These are phyloP conservation scores for Immersiporthe knoxdaviesiana DNA, from an alignment of 2,329 filamentous ascomycete genomes.

Conservation along the genomic window DNA sequence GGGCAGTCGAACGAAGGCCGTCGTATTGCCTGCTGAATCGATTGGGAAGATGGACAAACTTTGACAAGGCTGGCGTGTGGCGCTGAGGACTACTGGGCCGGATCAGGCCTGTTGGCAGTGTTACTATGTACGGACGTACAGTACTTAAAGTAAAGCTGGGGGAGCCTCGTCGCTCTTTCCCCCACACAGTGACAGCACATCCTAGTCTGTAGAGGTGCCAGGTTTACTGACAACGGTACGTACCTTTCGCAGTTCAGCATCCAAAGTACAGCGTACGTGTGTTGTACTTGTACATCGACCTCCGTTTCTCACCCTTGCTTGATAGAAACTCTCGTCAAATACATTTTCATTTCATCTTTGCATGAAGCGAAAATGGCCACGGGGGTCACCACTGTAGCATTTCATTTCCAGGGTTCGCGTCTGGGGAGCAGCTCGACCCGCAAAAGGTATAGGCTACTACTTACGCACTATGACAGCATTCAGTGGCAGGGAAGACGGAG, in stretches of 20 bases:
- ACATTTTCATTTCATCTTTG: background rate
- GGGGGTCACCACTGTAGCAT: background rate
- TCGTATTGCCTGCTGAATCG: background rate
- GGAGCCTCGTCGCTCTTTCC: background rate
- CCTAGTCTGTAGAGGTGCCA: background rate
- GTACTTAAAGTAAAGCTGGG: background rate
- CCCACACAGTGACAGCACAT: background rate
- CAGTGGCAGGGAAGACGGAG: background rate
- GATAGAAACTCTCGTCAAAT: too few relatives aligned
- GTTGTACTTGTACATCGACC: too few relatives aligned
- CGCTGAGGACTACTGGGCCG: background rate
- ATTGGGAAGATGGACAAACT: too few relatives aligned
- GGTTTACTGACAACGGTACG: background rate
- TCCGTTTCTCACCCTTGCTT: too few relatives aligned
- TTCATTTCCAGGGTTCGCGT: background rate
- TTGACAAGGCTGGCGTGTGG: too few relatives aligned
- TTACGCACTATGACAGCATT: constrained; percentile 7
- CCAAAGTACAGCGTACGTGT: background rate
- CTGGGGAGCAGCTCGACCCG: background rate
- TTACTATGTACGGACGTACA: too few relatives aligned
- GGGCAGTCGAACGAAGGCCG: background rate
- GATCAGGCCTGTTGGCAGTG: background rate
- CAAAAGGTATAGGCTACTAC: background rate
- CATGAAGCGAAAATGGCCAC: background rate
- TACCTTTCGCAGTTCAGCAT: background rate